Conservation (phyloP, 371 early-diverging fungal species). For the Rhizopus delemar region DNA sequence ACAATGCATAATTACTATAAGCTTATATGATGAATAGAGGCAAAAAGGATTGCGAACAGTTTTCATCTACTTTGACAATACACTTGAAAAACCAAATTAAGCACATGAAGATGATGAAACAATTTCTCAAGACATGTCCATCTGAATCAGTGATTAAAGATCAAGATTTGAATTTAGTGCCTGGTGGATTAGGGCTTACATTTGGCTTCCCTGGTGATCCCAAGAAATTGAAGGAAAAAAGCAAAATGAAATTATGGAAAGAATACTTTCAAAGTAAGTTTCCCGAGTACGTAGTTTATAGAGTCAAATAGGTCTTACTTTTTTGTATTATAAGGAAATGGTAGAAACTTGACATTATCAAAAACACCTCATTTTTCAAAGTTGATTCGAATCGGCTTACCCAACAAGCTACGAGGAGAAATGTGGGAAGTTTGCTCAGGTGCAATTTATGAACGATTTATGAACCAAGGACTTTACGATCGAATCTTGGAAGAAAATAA, state of each 20-base stretch:
- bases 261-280: conserved; percentile 65
- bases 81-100: conserved; percentile 63
- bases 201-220: conserved; percentile 87
- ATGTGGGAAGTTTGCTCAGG: conserved; percentile 96
- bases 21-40: conserved; percentile 14
- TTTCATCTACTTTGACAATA: conserved; percentile 53
- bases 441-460: conserved; percentile 83
- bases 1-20: not conserved
- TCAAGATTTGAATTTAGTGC: conserved; percentile 38
- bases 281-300: not conserved
- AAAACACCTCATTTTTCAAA: conserved; percentile 84
- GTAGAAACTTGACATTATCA: conserved; percentile 87
- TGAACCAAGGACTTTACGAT: conserved; percentile 82
- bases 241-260: conserved; percentile 77
- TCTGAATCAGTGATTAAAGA: conserved; percentile 73
- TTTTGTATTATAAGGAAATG: conserved; percentile 60
- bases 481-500: conserved; percentile 69
- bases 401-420: conserved; percentile 90
- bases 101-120: conserved; percentile 78
- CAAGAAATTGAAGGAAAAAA: conserved; percentile 72
- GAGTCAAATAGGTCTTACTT: conserved; percentile 14
- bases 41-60: conserved; percentile 47
- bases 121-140: conserved; percentile 78
- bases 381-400: conserved; percentile 90
- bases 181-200: conserved; percentile 76